Base-by-base conservation (phyloP, 2,329 filamentous ascomycete genomes). In the Talaromyces sp. region DNA sequence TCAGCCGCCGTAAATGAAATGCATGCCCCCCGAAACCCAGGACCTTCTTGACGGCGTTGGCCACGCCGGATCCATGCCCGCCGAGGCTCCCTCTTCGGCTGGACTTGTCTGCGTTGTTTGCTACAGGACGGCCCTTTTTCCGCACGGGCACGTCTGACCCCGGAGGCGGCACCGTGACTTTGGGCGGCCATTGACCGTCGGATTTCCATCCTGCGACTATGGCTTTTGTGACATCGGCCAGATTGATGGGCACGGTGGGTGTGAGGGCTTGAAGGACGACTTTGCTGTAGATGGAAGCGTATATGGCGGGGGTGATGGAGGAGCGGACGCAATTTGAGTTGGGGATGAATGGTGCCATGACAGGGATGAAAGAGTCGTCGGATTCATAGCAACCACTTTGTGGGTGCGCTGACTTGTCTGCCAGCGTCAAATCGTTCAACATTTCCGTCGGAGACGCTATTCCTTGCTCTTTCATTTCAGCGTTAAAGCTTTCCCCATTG, bases 151-250 rank as follows among this genome's bases (percentile, higher is more conserved):
- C 62, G 43, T 68, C 63, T 21, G 62, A 62, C 6, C 79, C 66
- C 53, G 62, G 59, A 14, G 53, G 31, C 21, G 57, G 55, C 41
- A 54, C 29, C 9, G 77, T 77, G 0, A 81, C 73, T 65, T 84
- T 85, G 1, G 90, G 91, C 4, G 93, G 92, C 93, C 93, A 97
- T 74, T 96, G 91, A 17, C 92, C 92, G 68, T 94, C 91, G 46
- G 90, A 83, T 74, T 95, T 96, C 93, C 93, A 97, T 50, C 93
- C 93, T 29, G 88, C 83, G 0, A 97, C 92, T 65, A 93, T 89
- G 12, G 90, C 86, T 10, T 86, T 83, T 24, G 90, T 85, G 78
- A 97, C 87, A 67, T 96, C 91, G 31, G 83, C 79, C 0, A 97
- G 83, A 67, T 96, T 97, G 69, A 97, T 89, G 3, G 93, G 93